Conservation (phyloP, 129 eudicot genomes). For the Centrapalus pauciflorus region DNA sequence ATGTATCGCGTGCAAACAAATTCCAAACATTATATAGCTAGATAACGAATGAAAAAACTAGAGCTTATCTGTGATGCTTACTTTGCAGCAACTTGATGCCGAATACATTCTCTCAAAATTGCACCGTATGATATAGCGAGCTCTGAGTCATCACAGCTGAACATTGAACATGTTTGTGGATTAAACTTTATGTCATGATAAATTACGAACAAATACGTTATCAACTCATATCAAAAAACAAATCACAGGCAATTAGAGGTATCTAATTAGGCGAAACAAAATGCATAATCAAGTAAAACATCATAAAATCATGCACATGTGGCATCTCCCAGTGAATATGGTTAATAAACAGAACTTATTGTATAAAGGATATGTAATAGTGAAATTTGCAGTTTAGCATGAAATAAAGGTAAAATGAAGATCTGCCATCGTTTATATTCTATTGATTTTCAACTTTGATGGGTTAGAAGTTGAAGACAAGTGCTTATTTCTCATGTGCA, state of each 20-base stretch:
- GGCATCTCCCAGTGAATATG: neutral
- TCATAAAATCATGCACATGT: neutral
- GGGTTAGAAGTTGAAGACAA: neutral
- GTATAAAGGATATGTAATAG: neutral
- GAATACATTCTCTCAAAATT: conserved; percentile 81
- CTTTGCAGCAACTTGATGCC: conserved; percentile 87
- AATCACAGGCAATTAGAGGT: neutral
- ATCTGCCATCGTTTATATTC: neutral
- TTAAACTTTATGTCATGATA: neutral
- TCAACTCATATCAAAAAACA: neutral
- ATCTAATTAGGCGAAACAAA: neutral
- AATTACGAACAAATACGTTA: neutral
- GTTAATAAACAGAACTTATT: neutral
- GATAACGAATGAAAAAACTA: neutral
- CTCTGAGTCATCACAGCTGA: conserved; percentile 58
- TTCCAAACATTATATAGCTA: neutral
- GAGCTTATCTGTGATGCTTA: conserved; percentile 20
- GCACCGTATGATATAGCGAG: conserved; percentile 74
- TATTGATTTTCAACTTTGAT: neutral
- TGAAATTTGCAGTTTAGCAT: neutral
- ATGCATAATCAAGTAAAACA: neutral
- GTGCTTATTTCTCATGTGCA: neutral
- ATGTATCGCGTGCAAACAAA: neutral
- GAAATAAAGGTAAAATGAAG: neutral
- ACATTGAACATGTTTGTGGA: conserved; percentile 15